These are phyloP conservation scores for Mortierella sp. DNA, from an alignment of 371 early-diverging fungal species.

Conservation along the genomic window DNA sequence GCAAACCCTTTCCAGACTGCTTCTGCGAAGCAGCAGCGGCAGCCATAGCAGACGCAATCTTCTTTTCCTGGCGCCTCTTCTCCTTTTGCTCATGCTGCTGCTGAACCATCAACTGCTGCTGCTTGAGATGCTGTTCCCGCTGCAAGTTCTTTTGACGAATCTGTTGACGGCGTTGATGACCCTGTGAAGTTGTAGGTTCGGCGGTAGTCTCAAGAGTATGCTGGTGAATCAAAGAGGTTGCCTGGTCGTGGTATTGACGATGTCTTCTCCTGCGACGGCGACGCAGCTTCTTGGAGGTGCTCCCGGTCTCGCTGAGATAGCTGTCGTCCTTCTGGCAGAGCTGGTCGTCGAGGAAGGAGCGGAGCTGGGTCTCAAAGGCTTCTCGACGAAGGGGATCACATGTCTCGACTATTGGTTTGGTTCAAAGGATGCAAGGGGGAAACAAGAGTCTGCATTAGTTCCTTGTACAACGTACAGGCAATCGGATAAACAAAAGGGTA, in stretches of 20 bases:
- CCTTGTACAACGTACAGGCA: background rate
- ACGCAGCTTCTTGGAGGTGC: slow-evolving; percentile 28
- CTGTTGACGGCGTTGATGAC: slow-evolving; percentile 19
- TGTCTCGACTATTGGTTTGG: slow-evolving; percentile 59
- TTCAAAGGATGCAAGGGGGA: background rate
- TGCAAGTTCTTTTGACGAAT: slow-evolving; percentile 25
- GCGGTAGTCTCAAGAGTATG: slow-evolving; percentile 22
- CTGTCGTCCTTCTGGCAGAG: slow-evolving; percentile 14
- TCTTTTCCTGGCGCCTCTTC: slow-evolving; percentile 27
- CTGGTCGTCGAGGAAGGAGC: slow-evolving; percentile 34
- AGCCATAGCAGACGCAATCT: slow-evolving; percentile 3
- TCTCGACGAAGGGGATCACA: slow-evolving; percentile 60
- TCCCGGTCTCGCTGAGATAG: slow-evolving; percentile 14
- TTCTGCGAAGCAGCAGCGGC: background rate
- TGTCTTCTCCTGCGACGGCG: slow-evolving; percentile 49
- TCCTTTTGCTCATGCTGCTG: slow-evolving; percentile 28
- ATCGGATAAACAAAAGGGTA: background rate
- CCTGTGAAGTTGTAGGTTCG: background rate
- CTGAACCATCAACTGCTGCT: slow-evolving; percentile 18
- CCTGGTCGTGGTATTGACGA: slow-evolving; percentile 35
- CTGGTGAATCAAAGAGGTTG: slow-evolving; percentile 37
- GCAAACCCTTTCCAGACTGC: background rate
- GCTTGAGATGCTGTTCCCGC: slow-evolving; percentile 27
- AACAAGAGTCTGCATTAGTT: background rate
- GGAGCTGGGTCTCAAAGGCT: slow-evolving; percentile 59